Evolutionary conservation across 768 basidiomycete genomes (phyloP).

Genomic region (Galerina sulciceps): DNA sequence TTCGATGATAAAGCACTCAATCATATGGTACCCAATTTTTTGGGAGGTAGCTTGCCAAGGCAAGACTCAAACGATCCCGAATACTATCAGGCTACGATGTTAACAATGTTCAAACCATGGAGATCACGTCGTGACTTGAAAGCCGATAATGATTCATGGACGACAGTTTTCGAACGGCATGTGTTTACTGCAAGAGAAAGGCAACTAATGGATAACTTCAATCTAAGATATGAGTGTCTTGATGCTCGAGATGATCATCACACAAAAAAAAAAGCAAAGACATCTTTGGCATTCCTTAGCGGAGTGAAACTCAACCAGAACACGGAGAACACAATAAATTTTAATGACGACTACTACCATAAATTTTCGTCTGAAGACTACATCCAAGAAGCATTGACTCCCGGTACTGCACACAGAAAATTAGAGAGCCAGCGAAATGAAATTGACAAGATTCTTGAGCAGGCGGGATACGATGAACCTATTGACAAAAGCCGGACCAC

Average conservation of each 20-base stretch:
- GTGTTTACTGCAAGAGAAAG: conserved; percentile 13
- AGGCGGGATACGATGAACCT: no score
- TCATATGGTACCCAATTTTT: conserved; percentile 29
- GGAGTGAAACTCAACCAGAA: no score
- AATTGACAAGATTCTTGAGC: no score
- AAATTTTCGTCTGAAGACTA: no score
- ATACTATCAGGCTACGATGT: conserved; percentile 33
- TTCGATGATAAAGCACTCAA: conserved; percentile 8
- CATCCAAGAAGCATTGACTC: no score
- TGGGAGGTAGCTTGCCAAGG: conserved; percentile 30
- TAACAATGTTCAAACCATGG: conserved; percentile 36
- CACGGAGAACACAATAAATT: no score
- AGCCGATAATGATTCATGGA: conserved; percentile 22
- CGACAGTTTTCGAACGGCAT: conserved; percentile 18
- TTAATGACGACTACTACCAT: no score
- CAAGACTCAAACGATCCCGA: conserved; percentile 32
- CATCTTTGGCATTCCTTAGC: not conserved
- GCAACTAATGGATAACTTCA: conserved; percentile 29
- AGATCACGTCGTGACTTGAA: conserved; percentile 23
- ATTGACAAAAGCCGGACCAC: no score
- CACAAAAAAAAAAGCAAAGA: conserved; percentile 27
- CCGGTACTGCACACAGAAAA: no score
- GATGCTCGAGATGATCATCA: conserved; percentile 21
- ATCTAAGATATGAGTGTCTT: conserved; percentile 36
- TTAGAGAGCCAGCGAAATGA: no score